Evolutionary conservation across 139 green algal genomes (phyloP).

Genomic region (Auxenochlorella pyrenoidosa): DNA sequence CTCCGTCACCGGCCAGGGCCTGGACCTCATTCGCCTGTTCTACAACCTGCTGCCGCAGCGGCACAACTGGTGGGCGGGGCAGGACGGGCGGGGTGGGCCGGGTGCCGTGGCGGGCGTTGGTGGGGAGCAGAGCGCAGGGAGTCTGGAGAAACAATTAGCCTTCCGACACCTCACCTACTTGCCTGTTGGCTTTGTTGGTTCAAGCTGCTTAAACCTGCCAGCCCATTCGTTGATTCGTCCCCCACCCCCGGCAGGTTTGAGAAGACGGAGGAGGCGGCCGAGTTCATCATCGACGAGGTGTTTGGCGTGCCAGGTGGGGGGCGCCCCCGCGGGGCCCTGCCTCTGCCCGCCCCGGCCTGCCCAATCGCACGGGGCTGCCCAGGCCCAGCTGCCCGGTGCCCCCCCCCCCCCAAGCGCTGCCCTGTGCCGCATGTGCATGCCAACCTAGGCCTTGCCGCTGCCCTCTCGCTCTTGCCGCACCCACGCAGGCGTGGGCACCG

Average conservation of each 20-base stretch:
- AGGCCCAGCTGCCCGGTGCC: no score
- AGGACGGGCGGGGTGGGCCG: background rate
- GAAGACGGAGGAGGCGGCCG: conserved; percentile 39
- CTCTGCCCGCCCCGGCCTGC: background rate
- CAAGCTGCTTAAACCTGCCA: no score
- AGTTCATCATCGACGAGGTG: conserved; percentile 94
- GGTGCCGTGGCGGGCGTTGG: background rate
- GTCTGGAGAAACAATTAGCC: no score
- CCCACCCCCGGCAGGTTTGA: background rate
- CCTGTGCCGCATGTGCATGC: no score
- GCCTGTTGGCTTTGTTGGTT: no score
- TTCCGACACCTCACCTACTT: no score
- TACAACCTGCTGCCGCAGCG: conserved; percentile 90
- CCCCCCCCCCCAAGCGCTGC: no score
- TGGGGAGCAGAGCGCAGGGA: no score
- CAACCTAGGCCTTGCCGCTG: no score
- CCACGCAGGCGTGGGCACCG: conserved; percentile 85
- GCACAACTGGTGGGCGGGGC: conserved; percentile 81
- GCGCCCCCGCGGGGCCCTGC: background rate
- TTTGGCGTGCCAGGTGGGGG: conserved; percentile 75
- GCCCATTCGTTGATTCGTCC: no score
- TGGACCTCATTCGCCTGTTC: conserved; percentile 89
- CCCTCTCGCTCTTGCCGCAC: background rate
- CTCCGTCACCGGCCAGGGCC: conserved; percentile 78
- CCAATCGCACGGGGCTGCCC: background rate